Evolutionary conservation across 1,284 basidiomycete species (phyloP), one percentile per base, ranked within the genome.

Genomic region (Thecaphora thlaspeos): DNA sequence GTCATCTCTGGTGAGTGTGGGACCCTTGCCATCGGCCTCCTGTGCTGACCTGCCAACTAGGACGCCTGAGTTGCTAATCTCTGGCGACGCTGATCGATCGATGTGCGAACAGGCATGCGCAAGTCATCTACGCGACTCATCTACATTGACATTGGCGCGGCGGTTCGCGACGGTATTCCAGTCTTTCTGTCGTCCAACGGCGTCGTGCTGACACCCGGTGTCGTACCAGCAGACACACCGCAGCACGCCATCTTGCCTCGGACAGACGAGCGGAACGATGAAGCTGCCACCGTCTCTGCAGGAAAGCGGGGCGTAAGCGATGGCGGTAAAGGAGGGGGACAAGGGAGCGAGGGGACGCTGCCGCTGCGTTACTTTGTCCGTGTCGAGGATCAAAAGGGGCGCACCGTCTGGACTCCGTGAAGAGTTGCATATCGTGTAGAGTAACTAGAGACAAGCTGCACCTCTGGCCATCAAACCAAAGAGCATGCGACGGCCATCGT

Each of bases 141-240:
- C 47, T 90, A 85, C 62, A 80, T 93, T 53, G 82, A 93, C 67
- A 80, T 91, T 7, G 81, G 83, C 43, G 84, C 83, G 58, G 89
- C 89, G 0, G 79, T 93, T 15, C 51, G 83, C 44, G 84, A 84
- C 10, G 88, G 87, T 0, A 81, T 91, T 70, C 80, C 82, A 43
- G 89, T 94, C 65, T 84, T 82, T 70, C 78, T 89, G 1, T 92
- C 90, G 1, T 80, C 83, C 1, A 94, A 93, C 62, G 89, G 89
- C 2, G 91, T 93, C 8, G 83, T 94, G 17, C 82, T 94, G 7
- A 89, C 88, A 0, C 83, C 84, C 49, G 91, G 91, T 51, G 44
- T 48, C 7, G 26, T 28, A 15, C 37, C 17, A 4, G 37, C 5
- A 8, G 37, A 15, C 7, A 38, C 17, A 15, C 17, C 15, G 37